Percentiles rank a stretch among this genome's conserved stretches.
These are phyloP conservation scores for Boletus patriciae DNA, from an alignment of 768 basidiomycete species.

Conservation along the genomic window DNA sequence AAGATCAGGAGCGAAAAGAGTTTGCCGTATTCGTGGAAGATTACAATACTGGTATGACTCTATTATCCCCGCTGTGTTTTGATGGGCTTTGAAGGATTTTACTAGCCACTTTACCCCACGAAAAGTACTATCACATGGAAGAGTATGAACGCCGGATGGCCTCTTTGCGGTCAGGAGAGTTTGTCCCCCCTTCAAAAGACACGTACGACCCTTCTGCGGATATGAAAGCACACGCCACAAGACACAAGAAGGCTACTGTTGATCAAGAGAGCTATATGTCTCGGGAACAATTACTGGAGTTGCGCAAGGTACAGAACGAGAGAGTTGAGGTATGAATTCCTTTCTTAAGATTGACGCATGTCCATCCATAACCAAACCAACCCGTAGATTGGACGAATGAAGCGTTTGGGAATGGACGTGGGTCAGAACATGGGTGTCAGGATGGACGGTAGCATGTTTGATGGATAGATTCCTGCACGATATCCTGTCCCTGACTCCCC, in stretches of 20 bases:
- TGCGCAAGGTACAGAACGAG: slow-evolving; percentile 83
- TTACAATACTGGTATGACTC: slow-evolving; percentile 67
- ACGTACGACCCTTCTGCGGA: slow-evolving; percentile 83
- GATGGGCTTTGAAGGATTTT: neutral
- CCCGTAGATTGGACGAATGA: slow-evolving; percentile 74
- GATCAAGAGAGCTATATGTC: slow-evolving; percentile 76
- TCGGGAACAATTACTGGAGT: slow-evolving; percentile 76
- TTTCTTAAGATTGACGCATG: neutral
- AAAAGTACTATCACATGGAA: slow-evolving; percentile 93
- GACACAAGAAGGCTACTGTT: slow-evolving; percentile 63
- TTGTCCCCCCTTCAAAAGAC: slow-evolving; percentile 67
- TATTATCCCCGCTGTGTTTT: neutral
- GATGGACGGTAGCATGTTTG: slow-evolving; percentile 74
- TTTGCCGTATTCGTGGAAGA: slow-evolving; percentile 83
- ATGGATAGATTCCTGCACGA: slow-evolving; percentile 33
- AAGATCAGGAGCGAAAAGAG: slow-evolving; percentile 83
- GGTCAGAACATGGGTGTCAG: slow-evolving; percentile 83
- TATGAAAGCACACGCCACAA: slow-evolving; percentile 69
- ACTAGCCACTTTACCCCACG: slow-evolving; percentile 86
- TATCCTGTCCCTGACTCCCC: neutral
- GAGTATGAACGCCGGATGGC: slow-evolving; percentile 83
- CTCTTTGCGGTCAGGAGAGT: slow-evolving; percentile 81
- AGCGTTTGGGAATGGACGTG: slow-evolving; percentile 83
- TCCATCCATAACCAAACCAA: neutral
- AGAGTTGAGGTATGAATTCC: slow-evolving; percentile 61